A percentile compares a stretch with the other conserved stretches of the same genome.
phyloP scores from a whole-genome alignment of 2,329 filamentous ascomycete species.

The Ceratocystis alfenasii region DNA sequence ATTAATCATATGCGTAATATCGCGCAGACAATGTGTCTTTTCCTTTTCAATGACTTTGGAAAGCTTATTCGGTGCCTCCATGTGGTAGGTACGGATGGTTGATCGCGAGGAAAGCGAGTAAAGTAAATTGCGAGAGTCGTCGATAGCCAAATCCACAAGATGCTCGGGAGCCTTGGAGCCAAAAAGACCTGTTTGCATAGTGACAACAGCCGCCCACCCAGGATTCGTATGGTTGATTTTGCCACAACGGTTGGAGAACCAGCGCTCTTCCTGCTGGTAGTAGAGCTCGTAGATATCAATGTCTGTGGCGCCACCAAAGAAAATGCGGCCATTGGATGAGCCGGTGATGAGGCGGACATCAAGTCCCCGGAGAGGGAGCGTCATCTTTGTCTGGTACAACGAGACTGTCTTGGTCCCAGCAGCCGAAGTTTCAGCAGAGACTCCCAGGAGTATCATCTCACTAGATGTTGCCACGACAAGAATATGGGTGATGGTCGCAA shows the following conservation, averaged over 20 bases:
- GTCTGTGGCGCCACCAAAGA: slow-evolving; percentile 70
- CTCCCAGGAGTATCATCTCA: slow-evolving; percentile 77
- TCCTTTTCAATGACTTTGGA: slow-evolving; percentile 55
- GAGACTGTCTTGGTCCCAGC: slow-evolving; percentile 61
- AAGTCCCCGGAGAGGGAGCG: slow-evolving; percentile 60
- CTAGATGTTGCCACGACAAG: slow-evolving; percentile 77
- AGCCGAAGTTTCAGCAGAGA: slow-evolving; percentile 55
- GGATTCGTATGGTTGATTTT: slow-evolving; percentile 80
- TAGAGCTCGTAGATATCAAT: slow-evolving; percentile 88
- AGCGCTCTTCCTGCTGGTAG: slow-evolving; percentile 94
- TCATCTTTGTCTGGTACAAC: slow-evolving; percentile 83
- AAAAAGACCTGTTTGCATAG: slow-evolving; percentile 40
- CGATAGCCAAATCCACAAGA: slow-evolving; percentile 69
- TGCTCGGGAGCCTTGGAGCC: slow-evolving; percentile 45
- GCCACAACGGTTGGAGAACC: slow-evolving; percentile 80
- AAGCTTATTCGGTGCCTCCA: slow-evolving; percentile 54
- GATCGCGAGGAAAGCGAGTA: slow-evolving; percentile 84
- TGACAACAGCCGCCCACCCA: slow-evolving; percentile 54
- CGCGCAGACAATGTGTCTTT: slow-evolving; percentile 47
- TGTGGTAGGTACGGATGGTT: slow-evolving; percentile 82
- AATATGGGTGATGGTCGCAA: slow-evolving; percentile 72
- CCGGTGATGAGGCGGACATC: slow-evolving; percentile 69
- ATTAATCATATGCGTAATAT: slow-evolving; percentile 78
- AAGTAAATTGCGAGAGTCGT: slow-evolving; percentile 75
- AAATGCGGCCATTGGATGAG: slow-evolving; percentile 78